Conservation (phyloP, 1,139 yeast species). For the Protomyces inundatus region DNA sequence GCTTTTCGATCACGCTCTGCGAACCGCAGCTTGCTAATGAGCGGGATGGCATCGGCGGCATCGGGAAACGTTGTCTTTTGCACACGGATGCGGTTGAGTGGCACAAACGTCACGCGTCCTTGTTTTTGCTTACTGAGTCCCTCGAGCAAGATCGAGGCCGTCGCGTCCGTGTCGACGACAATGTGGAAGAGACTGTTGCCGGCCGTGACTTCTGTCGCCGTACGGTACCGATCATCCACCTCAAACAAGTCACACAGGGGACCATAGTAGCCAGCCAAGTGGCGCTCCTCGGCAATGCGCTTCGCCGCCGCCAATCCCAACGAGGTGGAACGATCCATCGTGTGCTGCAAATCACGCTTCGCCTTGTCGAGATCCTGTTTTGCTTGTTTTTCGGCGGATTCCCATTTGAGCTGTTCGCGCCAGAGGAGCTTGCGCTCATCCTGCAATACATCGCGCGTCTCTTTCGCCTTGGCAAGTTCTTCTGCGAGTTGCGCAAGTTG, state of each 20-base stretch:
- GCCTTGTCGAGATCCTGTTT: constrained; percentile 52
- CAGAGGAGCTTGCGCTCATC: constrained; percentile 70
- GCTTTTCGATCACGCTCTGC: constrained; percentile 56
- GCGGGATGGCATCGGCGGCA: constrained; percentile 54
- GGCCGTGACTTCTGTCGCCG: constrained; percentile 83
- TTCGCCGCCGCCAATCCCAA: constrained; percentile 66
- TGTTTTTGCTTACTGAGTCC: constrained; percentile 64
- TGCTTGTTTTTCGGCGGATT: constrained; percentile 53
- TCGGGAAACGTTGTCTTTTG: constrained; percentile 50
- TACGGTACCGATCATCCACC: constrained; percentile 75
- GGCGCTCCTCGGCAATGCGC: constrained; percentile 52
- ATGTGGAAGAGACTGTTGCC: constrained; percentile 82
- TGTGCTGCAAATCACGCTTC: constrained; percentile 37
- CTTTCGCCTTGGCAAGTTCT: constrained; percentile 26
- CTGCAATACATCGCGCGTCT: constrained; percentile 40
- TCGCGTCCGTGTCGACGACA: constrained; percentile 80
- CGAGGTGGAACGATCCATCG: constrained; percentile 64
- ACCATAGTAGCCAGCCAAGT: constrained; percentile 66
- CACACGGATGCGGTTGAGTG: constrained; percentile 62
- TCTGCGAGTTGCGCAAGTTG: constrained; percentile 22
- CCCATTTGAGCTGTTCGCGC: constrained; percentile 70
- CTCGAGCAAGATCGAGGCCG: constrained; percentile 74
- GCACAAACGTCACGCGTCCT: constrained; percentile 88
- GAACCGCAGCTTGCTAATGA: constrained; percentile 64
- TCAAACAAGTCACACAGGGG: constrained; percentile 76